phyloP scores from a whole-genome alignment of 1,139 yeast genomes.

The Candida sanyaensis region DNA sequence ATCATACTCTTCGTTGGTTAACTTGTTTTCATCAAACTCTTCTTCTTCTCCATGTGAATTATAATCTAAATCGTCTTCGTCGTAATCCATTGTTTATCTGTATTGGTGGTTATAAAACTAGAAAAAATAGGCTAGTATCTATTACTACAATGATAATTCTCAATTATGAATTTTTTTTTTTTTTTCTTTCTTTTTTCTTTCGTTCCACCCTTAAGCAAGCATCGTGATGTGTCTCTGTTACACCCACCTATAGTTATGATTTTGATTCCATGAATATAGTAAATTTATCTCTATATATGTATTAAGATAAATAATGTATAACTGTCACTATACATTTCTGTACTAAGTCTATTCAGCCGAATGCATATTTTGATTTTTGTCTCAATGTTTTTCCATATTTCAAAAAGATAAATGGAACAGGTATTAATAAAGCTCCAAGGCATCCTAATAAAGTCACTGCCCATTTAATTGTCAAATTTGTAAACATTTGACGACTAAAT shows the following conservation, averaged over 20 bases:
- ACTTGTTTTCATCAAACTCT: constrained; percentile 22
- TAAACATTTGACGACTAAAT: constrained; percentile 67
- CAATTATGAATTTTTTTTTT: neutral
- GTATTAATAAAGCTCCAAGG: constrained; percentile 59
- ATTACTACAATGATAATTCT: neutral
- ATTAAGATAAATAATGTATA: too few species aligned
- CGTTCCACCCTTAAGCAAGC: too few species aligned
- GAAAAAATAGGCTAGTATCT: neutral
- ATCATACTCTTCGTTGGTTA: constrained; percentile 36
- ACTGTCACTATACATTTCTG: too few species aligned
- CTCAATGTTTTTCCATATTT: constrained; percentile 65
- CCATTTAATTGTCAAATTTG: constrained; percentile 75
- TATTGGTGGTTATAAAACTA: neutral
- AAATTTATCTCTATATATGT: too few species aligned
- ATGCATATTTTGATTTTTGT: constrained; percentile 65
- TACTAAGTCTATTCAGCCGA: constrained; percentile 14
- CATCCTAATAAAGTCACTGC: constrained; percentile 79
- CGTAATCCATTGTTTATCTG: constrained; percentile 14
- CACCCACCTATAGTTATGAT: too few species aligned
- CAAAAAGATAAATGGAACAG: constrained; percentile 76
- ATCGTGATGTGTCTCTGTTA: too few species aligned
- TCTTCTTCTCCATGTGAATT: constrained; percentile 17
- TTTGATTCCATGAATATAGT: too few species aligned
- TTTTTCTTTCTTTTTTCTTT: too few species aligned
- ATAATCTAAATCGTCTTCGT: constrained; percentile 17